Conservation (phyloP, 768 basidiomycete genomes). For the Lentinula guzmanii region DNA sequence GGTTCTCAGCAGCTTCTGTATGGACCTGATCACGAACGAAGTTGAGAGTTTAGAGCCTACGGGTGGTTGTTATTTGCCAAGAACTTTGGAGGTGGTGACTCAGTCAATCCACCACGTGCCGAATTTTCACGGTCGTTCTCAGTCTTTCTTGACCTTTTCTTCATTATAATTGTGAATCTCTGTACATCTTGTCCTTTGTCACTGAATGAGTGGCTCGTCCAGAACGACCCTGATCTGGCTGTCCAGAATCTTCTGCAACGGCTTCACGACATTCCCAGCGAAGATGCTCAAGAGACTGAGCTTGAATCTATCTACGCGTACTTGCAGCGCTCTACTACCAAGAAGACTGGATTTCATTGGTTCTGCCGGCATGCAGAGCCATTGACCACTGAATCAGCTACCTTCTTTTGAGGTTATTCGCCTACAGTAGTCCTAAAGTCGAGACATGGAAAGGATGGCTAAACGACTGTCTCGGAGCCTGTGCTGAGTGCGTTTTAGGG, state of each 20-base stretch:
- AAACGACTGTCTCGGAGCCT: conserved; percentile 49
- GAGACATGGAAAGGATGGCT: conserved; percentile 59
- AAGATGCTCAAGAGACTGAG: conserved; percentile 38
- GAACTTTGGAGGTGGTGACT: neutral
- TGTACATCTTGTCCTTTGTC: neutral
- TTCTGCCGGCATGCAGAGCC: conserved; percentile 64
- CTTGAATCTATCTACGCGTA: conserved; percentile 47
- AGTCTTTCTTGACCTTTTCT: neutral
- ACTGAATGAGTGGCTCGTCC: neutral
- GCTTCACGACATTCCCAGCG: conserved; percentile 54
- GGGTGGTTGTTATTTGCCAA: neutral
- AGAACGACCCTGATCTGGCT: neutral
- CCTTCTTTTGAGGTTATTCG: conserved; percentile 76
- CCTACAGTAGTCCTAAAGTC: conserved; percentile 59
- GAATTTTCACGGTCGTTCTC: no score
- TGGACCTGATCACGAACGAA: no score
- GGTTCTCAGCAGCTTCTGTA: no score
- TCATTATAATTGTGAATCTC: neutral
- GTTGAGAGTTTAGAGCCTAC: no score
- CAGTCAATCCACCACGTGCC: neutral
- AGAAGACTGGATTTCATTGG: conserved; percentile 61
- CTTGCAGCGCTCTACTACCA: conserved; percentile 36
- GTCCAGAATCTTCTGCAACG: conserved; percentile 38
- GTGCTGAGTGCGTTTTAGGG: conserved; percentile 64
- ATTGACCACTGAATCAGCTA: conserved; percentile 59